A percentile compares a stretch with the other conserved stretches of the same genome.
phyloP scores from a whole-genome alignment of 2,329 filamentous ascomycete genomes.

The Diaporthe australafricana region DNA sequence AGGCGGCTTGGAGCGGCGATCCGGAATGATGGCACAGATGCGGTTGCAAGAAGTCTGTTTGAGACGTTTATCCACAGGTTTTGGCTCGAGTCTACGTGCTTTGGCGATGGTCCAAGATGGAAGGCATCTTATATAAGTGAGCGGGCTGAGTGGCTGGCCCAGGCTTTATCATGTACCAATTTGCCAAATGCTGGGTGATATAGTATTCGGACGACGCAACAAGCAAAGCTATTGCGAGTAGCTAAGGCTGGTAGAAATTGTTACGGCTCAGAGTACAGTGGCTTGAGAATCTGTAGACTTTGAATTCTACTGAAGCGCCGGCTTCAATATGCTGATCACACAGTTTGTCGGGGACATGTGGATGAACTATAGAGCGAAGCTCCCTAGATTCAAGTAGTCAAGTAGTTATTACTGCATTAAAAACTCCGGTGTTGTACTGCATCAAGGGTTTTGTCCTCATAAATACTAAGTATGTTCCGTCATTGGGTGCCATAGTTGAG shows the following conservation, averaged over 20 bases:
- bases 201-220: not conserved
- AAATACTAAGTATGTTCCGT: no score
- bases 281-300: no score
- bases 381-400: no score
- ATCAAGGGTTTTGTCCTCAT: no score
- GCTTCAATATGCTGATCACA: no score
- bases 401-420: no score
- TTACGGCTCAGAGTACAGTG: not conserved
- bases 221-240: not conserved
- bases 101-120: slow-evolving; percentile 25
- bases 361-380: no score
- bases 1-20: not conserved
- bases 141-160: not conserved
- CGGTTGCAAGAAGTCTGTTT: not conserved
- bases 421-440: no score
- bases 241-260: accelerated
- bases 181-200: accelerated
- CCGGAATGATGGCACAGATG: not conserved
- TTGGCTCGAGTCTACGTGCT: not conserved
- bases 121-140: not conserved
- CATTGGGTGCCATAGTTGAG: no score
- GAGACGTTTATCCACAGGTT: not conserved
- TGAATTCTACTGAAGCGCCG: no score
- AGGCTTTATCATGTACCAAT: not conserved
- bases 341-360: no score